Percentiles rank a stretch among this genome's conserved stretches.
Conservation (phyloP, 768 basidiomycete species). For the Naganishia friedmannii region DNA sequence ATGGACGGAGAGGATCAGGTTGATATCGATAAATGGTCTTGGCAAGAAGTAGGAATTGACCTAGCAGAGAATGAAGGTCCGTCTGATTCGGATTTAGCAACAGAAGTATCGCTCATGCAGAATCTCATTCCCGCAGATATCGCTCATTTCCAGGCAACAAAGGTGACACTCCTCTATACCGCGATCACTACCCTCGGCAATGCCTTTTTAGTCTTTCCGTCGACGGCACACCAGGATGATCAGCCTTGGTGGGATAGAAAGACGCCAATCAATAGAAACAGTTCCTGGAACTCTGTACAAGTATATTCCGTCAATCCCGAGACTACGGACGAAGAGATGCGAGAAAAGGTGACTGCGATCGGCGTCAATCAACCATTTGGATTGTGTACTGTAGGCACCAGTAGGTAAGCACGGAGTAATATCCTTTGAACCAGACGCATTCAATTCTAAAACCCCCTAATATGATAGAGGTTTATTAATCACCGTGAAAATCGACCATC, state of each 20-base stretch:
- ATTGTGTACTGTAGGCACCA: constrained; percentile 73
- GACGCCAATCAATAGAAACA: not conserved
- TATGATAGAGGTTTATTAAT: constrained; percentile 19
- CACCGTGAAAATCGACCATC: constrained; percentile 63
- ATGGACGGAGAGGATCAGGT: constrained; percentile 16
- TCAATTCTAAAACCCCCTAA: constrained; percentile 17
- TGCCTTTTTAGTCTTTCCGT: constrained; percentile 8
- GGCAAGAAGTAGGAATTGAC: constrained; percentile 7
- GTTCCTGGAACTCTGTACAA: constrained; percentile 11
- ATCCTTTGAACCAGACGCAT: constrained; percentile 14
- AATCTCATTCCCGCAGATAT: not conserved
- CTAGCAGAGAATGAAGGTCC: not conserved
- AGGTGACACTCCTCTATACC: not conserved
- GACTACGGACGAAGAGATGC: constrained; percentile 18
- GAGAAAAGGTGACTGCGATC: constrained; percentile 51
- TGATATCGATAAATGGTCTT: constrained; percentile 14
- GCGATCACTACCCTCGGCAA: constrained; percentile 6
- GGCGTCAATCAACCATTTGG: constrained; percentile 79
- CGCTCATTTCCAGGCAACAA: not conserved
- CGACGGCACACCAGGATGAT: not conserved
- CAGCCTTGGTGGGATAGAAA: constrained; percentile 6
- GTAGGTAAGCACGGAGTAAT: constrained; percentile 56
- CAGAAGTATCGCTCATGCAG: not conserved
- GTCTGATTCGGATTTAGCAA: not conserved
- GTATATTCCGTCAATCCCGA: not conserved